Percentiles rank a stretch among this genome's conserved stretches.
phyloP scores from a whole-genome alignment of 345 rosid species.

The Lepidium didymum region DNA sequence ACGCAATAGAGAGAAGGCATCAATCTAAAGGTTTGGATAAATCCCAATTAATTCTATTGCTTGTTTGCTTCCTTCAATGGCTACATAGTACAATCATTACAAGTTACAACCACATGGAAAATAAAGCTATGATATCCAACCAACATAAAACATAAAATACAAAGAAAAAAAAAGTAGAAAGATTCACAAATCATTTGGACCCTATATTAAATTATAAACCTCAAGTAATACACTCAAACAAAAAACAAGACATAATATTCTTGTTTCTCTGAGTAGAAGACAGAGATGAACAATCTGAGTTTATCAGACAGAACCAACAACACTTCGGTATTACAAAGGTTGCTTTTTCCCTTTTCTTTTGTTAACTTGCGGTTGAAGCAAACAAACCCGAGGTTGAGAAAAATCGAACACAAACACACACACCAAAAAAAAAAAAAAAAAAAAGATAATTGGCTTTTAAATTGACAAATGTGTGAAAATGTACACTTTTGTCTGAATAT shows the following conservation, averaged over 20 bases:
- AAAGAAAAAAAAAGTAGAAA: conserved; percentile 3
- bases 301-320: conserved; percentile 23
- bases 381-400: conserved; percentile 28
- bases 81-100: conserved; percentile 16
- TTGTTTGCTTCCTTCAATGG: conserved; percentile 9
- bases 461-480: conserved; percentile 34
- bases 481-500: conserved; percentile 28
- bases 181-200: conserved; percentile 23
- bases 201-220: conserved; percentile 23
- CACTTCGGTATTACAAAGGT: conserved; percentile 20
- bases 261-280: not conserved
- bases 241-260: not conserved
- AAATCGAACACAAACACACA: conserved; percentile 26
- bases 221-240: not conserved
- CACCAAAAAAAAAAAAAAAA: not conserved
- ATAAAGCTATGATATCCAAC: conserved; percentile 6
- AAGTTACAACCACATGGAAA: conserved; percentile 15
- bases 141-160: not conserved
- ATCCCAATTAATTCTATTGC: not conserved
- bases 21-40: not conserved
- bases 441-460: conserved; percentile 17
- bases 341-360: conserved; percentile 8
- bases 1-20: too few relatives aligned
- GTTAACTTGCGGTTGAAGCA: conserved; percentile 25
- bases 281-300: conserved; percentile 18